Evolutionary conservation across 495 filamentous ascomycete genomes (phyloP), one percentile per base, ranked within the genome.

Genomic region (Aspergillus bridgeri): DNA sequence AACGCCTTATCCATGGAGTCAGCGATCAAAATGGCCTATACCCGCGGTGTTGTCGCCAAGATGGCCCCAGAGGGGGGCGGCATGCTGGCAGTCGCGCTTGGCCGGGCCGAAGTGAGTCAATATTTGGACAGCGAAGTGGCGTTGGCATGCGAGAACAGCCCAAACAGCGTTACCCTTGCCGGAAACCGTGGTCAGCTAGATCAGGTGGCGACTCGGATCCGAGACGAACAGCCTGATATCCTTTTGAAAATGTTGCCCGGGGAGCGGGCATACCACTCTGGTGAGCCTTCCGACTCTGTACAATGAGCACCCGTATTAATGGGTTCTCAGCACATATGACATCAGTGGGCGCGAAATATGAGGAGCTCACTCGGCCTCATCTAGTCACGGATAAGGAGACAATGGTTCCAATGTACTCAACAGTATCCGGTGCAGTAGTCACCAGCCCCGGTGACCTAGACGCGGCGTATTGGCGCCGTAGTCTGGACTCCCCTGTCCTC

Each of bases 201-300:
- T 9, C 53, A 64, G 13, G 56, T 77, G 1, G 62, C 70, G 48
- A 59, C 53, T 44, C 48, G 68, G 6, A 62, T 85, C 2, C 57
- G 60, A 0, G 52, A 49, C 5, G 52, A 73, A 5, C 27, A 60
- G 1, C 51, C 67, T 3, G 58, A 67, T 38, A 25, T 48, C 18
- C 50, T 69, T 49, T 23, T 69, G 67, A 7, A 65, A 54, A 20
- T 59, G 8, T 51, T 81, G 2, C 64, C 66, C 18, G 75, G 80
- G 3, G 60, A 76, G 15, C 66, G 61, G 21, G 79, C 79, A 3
- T 83, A 79, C 55, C 80, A 82, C 58, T 82, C 79, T 21, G 61
- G 71, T 76, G 55, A 66, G 60, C 60, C n/a, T 19, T 22, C 71
- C 62, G n/a, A 58, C 60, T 15, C 42, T 44, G 65, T 8, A 17